Evolutionary conservation across 768 basidiomycete genomes (phyloP), one percentile per base, ranked within the genome.

Genomic region (Mycena indigotica): DNA sequence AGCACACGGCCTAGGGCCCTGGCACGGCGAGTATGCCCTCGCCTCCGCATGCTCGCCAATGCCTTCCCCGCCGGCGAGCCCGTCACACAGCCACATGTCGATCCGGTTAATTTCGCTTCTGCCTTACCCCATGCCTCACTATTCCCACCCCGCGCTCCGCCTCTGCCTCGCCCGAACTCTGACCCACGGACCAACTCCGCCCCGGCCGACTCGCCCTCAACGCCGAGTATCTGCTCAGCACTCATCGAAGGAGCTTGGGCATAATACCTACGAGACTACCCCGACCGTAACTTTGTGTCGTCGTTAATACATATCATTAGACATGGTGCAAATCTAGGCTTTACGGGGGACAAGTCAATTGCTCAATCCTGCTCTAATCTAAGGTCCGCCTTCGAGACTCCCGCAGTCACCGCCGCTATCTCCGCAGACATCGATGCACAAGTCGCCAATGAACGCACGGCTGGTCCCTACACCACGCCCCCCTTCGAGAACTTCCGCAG

Each of bases 401-500:
- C 46, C 32, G 35, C 55, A 13, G 40, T 64, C 30, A 2, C 60
- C 12, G 3, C 61, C 17, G 26, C 59, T 55, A 8, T 28, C 10
- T 28, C 48, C 25, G 48, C 35, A 28, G 57, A 50, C 0, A 64
- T 54, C 0, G 61, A 61, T 26, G 39, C 19, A 5, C 56, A 26
- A 15, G 46, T 19, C 0, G 56, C 44, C 3, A 65, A 53, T 3
- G n/a, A n/a, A n/a, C n/a, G n/a, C n/a, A 56, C 58, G 2, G 56
- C 58, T 8, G 51, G 41, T 17, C 39, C 55, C 23, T 56, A 60
- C 52, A 64, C n/a, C n/a, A n/a, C n/a, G n/a, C n/a, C n/a, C 66
- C 62, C 8, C 70, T 32, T 56, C 28, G 0, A 69, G 65, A 52
- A 69, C 70, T 2, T 72, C 66, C n/a, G n/a, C n/a, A n/a, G n/a